Evolutionary conservation across 2,329 filamentous ascomycete species (phyloP), one percentile per base, ranked within the genome.

Genomic region (Fusarium burgessii): DNA sequence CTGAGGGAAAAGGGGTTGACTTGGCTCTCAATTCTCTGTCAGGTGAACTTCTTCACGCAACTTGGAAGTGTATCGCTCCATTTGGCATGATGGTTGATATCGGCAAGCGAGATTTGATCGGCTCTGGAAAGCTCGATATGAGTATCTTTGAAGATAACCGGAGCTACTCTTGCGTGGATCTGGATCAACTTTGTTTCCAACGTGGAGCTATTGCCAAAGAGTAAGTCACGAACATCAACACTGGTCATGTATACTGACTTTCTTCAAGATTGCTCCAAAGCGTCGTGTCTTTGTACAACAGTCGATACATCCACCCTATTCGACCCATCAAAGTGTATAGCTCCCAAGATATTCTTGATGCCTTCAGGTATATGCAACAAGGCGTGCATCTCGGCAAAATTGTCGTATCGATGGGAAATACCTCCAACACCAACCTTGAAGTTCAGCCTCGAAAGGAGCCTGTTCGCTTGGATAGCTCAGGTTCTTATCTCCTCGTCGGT

Each of bases 181-280:
- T 60, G 7, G 57, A 59, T 36, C 57, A 59, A 11, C 57, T 59
- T 36, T 59, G 47, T 17, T 55, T 55, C 23, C 51, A 59, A n/a
- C 32, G 49, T 2, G 50, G n/a, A 11, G 5, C 12, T 5, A 29
- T 59, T 18, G 49, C 57, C 10, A 59, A 59, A 27, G 38, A 59
- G 57, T 59, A 18, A 59, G 57, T 35, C 7, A 14, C 8, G 7
- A 45, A 7, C 25, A 27, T 45, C 11, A 12, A 25, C 14, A 6
- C 17, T 7, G 6, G 4, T 9, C 1, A 7, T 8, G 12, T 20
- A 23, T 7, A 23, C 33, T 40, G 3, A 58, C 8, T 14, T 23
- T 3, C 2, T 32, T 7, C 1, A 5, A 58, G 55, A 18, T 25
- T 58, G 9, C 43, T 58, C 18, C 25, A 43, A n/a, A 13, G 33